Conservation (phyloP, 2,329 filamentous ascomycete genomes). For the Fusarium marasasianum region DNA sequence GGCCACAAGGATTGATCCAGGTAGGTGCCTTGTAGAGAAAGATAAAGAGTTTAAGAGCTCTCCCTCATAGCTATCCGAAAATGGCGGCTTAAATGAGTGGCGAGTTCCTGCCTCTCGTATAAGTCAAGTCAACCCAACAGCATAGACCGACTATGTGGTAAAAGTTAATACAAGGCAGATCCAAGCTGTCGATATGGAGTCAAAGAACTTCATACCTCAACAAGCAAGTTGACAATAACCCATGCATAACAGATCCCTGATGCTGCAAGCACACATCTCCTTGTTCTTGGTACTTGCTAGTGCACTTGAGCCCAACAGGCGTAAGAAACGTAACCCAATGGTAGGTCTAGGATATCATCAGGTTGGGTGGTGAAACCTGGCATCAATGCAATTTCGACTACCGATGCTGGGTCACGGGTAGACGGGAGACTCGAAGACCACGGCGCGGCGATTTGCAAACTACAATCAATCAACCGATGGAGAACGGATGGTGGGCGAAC, state of each 20-base stretch:
- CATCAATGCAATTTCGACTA: conserved; percentile 12
- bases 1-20: not conserved
- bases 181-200: conserved; percentile 33
- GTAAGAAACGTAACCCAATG: conserved; percentile 3
- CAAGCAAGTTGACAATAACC: conserved; percentile 9
- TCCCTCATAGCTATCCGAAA: not conserved
- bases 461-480: not conserved
- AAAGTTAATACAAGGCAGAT: conserved; percentile 25
- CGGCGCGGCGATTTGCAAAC: not conserved
- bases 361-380: conserved; percentile 21
- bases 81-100: not conserved
- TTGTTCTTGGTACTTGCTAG: conserved; percentile 26
- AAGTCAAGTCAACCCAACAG: not conserved
- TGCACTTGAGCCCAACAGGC: not conserved
- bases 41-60: not conserved
- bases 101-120: not conserved
- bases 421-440: conserved; percentile 8
- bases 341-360: not conserved
- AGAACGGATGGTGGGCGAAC: conserved; percentile 32
- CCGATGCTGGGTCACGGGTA: conserved; percentile 3
- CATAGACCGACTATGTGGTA: not conserved
- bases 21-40: not conserved
- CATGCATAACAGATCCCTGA: conserved; percentile 1
- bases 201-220: not conserved
- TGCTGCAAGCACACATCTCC: conserved; percentile 1